These are phyloP conservation scores for Pestalotiopsis sp. DNA, from an alignment of 2,329 filamentous ascomycete genomes.

Conservation along the genomic window DNA sequence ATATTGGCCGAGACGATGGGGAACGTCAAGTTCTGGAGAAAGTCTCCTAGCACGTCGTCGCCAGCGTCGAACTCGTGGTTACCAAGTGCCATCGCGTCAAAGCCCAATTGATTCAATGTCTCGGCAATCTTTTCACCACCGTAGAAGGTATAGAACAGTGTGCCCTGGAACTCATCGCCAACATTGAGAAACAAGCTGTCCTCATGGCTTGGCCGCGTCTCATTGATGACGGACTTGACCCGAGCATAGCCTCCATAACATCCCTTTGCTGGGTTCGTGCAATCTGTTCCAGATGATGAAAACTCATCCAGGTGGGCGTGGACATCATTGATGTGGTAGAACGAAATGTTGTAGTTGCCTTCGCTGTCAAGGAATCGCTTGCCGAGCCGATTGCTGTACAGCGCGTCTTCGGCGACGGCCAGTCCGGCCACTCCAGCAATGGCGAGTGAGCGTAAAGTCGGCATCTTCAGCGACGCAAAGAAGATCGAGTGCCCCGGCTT, in stretches of 20 bases:
- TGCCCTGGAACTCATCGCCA: constrained; percentile 72
- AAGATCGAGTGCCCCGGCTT: constrained; percentile 14
- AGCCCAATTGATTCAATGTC: constrained; percentile 65
- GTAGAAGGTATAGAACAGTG: constrained; percentile 69
- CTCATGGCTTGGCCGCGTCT: constrained; percentile 57
- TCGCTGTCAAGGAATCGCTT: constrained; percentile 52
- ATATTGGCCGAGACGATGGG: constrained; percentile 67
- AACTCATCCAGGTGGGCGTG: constrained; percentile 70
- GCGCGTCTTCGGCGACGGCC: constrained; percentile 43
- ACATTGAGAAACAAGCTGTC: constrained; percentile 66
- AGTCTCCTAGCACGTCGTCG: constrained; percentile 63
- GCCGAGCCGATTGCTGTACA: constrained; percentile 49
- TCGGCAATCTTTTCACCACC: constrained; percentile 70
- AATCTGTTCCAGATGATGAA: constrained; percentile 62
- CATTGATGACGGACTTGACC: constrained; percentile 62
- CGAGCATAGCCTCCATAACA: constrained; percentile 68
- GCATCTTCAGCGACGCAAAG: constrained; percentile 13
- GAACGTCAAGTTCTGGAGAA: constrained; percentile 66
- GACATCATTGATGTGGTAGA: constrained; percentile 72
- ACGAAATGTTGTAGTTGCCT: constrained; percentile 60
- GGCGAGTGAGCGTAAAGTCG: constrained; percentile 18
- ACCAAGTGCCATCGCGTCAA: constrained; percentile 69
- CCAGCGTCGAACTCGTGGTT: constrained; percentile 71
- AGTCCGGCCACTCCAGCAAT: constrained; percentile 17
- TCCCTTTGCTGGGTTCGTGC: constrained; percentile 54